Percentiles rank a stretch among this genome's conserved stretches.
Evolutionary conservation across 1,139 yeast species (phyloP).

Genomic region (Lodderomyces theae): DNA sequence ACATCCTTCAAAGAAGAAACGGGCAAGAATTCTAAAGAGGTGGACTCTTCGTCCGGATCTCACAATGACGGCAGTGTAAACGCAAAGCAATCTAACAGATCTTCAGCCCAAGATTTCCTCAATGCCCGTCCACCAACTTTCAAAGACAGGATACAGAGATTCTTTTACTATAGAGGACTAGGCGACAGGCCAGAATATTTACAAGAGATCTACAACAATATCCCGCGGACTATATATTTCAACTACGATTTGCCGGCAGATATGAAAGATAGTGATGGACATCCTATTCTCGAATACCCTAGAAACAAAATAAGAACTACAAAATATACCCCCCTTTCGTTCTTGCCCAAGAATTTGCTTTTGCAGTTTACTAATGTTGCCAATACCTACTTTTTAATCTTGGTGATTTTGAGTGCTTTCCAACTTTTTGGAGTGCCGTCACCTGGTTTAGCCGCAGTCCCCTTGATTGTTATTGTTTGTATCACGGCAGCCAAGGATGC

Average conservation of each 20-base stretch:
- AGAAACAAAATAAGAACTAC: conserved; percentile 95
- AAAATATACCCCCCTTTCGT: conserved; percentile 86
- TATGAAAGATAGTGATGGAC: conserved; percentile 43
- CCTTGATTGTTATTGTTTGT: conserved; percentile 85
- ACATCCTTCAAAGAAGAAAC: conserved; percentile 4
- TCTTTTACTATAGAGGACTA: conserved; percentile 31
- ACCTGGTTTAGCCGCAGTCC: conserved; percentile 91
- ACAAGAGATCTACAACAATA: conserved; percentile 32
- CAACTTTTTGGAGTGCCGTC: conserved; percentile 87
- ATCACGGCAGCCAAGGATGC: conserved; percentile 93
- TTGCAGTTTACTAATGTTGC: conserved; percentile 89
- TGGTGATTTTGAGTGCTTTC: conserved; percentile 83
- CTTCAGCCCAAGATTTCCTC: conserved; percentile 22
- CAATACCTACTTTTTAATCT: conserved; percentile 76
- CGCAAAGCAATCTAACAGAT: conserved; percentile 5
- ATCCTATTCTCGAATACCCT: conserved; percentile 59
- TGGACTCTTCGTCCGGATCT: conserved; percentile 7
- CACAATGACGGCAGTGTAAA: conserved; percentile 3
- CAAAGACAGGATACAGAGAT: conserved; percentile 26
- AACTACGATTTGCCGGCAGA: conserved; percentile 35
- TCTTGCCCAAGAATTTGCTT: conserved; percentile 78
- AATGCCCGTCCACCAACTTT: conserved; percentile 33
- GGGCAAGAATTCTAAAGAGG: conserved; percentile 6
- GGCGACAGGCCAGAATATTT: conserved; percentile 35
- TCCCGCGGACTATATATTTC: conserved; percentile 39